Conservation (phyloP, 805 yeast genomes). For the Zygoascus tannicola region DNA sequence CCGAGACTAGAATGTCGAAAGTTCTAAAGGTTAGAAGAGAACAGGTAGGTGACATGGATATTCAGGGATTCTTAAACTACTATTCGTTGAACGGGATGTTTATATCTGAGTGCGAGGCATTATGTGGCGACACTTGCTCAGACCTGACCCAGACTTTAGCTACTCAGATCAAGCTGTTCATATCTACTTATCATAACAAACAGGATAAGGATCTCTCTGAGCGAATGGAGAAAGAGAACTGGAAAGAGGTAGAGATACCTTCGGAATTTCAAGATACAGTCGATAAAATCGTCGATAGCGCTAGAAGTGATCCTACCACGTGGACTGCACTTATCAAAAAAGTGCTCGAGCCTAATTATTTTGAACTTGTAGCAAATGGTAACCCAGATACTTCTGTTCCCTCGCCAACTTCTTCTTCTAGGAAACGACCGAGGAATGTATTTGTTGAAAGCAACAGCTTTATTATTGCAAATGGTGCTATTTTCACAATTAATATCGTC, state of each 20-base stretch:
- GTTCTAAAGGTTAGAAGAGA: constrained; percentile 70
- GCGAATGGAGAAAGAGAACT: constrained; percentile 56
- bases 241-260: constrained; percentile 67
- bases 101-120: constrained; percentile 71
- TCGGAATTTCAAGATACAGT: constrained; percentile 39
- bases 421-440: constrained; percentile 20
- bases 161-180: constrained; percentile 55
- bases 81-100: constrained; percentile 61
- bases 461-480: constrained; percentile 46
- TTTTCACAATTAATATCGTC: constrained; percentile 33
- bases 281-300: constrained; percentile 42
- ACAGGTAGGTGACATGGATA: constrained; percentile 47
- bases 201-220: constrained; percentile 38
- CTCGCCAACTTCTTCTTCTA: constrained; percentile 1
- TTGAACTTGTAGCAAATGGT: constrained; percentile 25
- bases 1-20: constrained; percentile 71
- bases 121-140: constrained; percentile 56
- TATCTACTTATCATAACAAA: constrained; percentile 45
- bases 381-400: constrained; percentile 26
- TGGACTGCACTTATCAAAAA: constrained; percentile 37
- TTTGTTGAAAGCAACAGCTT: constrained; percentile 47
- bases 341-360: constrained; percentile 5
- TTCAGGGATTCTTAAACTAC: constrained; percentile 55
- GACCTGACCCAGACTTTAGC: constrained; percentile 60
- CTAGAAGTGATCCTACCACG: constrained; percentile 35